Base-by-base conservation (phyloP, 2,329 filamentous ascomycete genomes). In the Ophiostoma piceae region DNA sequence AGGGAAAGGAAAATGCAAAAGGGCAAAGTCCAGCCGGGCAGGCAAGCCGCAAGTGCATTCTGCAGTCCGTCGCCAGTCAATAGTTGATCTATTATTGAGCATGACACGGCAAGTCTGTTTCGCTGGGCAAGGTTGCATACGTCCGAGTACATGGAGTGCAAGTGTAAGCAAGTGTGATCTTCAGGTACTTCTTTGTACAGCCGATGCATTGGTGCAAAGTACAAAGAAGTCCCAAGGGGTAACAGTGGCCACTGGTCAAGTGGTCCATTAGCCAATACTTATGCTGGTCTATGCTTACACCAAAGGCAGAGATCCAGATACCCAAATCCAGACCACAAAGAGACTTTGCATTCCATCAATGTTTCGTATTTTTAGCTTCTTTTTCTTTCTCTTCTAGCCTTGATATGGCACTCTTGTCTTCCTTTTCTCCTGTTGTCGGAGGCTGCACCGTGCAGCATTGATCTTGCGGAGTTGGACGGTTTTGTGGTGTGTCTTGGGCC, bases 391-490 rank as follows among this genome's bases (percentile, higher is more conserved):
- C 29, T 51, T 51, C n/a, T 26, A n/a, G 14, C 41, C 5, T 57
- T 43, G 12, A 43, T 41, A 41, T 3, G 39, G 12, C 19, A 7
- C 22, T 43, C 67, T 62, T 41, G 6, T 19, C 32, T 66, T 22
- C 47, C 22, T 19, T 66, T 26, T 60, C 19, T 22, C n/a, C 6
- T 22, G 14, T 37, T 29, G 19, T 70, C 54, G 22, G 51, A 57
- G 51, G 22, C 51, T 26, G 11, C n/a, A 29, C 9, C 67, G 39
- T 32, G 51, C 39, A n/a, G 68, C 66, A 57, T 68, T 66, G 43
- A 57, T 35, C 57, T 62, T 70, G 69, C 66, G 66, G 69, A 70
- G 69, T 66, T 47, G 54, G 68, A 26, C 29, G 39, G 62, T 43
- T 57, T 60, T 47, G 26, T 43, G 19, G 41, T 60, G 32, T n/a